A percentile compares a stretch with the other conserved stretches of the same genome.
Conservation (phyloP, 2,329 filamentous ascomycete species). For the Neonectria sp. region DNA sequence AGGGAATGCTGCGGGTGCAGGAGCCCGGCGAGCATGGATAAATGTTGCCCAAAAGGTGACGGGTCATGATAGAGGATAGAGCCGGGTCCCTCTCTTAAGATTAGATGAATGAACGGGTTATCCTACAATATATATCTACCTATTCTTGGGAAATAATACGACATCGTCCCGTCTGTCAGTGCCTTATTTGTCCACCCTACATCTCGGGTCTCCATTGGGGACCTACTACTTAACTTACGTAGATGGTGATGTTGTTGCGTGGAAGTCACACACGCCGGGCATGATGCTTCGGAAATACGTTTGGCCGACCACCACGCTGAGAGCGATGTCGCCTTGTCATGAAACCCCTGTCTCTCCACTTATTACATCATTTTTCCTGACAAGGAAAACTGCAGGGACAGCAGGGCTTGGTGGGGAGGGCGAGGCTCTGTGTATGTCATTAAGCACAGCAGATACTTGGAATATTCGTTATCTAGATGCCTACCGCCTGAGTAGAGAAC, state of each 20-base stretch:
- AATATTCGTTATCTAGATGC: background rate
- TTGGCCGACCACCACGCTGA: background rate
- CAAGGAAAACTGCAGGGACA: constrained; percentile 15
- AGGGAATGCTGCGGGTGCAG: constrained; percentile 40
- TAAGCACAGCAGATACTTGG: background rate
- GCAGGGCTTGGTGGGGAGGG: constrained; percentile 17
- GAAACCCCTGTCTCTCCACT: constrained; percentile 22
- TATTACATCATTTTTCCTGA: constrained; percentile 27
- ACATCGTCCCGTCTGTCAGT: constrained; percentile 10
- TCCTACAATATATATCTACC: constrained; percentile 43
- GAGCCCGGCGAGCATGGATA: constrained; percentile 43
- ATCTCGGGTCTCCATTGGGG: background rate
- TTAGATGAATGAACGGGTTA: constrained; percentile 49
- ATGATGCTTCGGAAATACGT: constrained; percentile 3
- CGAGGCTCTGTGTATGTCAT: background rate
- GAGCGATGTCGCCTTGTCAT: background rate
- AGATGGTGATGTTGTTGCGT: too few species aligned
- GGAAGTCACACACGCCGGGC: too few species aligned
- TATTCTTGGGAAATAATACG: constrained; percentile 15
- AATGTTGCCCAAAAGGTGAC: constrained; percentile 33
- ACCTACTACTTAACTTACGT: background rate
- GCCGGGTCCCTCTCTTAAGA: constrained; percentile 40
- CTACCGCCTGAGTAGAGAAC: too few species aligned
- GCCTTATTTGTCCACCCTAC: background rate
- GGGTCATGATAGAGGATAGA: constrained; percentile 48